Evolutionary conservation across 495 filamentous ascomycete genomes (phyloP), one percentile per base, ranked within the genome.

Genomic region (Bryoglossum gracile): DNA sequence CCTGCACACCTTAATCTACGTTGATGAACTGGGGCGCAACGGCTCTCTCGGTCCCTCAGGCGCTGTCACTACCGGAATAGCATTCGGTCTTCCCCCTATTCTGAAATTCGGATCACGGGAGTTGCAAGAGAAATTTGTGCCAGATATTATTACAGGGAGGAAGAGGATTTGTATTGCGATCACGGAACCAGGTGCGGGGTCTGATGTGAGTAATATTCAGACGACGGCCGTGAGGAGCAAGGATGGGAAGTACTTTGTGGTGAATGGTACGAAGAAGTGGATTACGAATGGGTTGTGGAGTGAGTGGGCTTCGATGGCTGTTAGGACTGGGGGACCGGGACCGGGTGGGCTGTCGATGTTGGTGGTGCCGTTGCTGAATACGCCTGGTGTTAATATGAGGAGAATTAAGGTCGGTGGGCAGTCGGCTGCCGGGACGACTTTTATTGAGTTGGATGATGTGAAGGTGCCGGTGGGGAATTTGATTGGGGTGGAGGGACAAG

Each of bases 221-320:
- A 86, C 83, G 1, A 84, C 77, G 2, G 86, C 86, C 2, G 65
- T 62, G 4, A 84, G 81, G 64, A 76, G 69, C 3, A 60, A 64
- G 14, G 80, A 84, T 51, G 82, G 83, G 25, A 77, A 76, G 54
- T 65, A 78, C 55, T 90, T 84, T 50, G 71, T 88, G 25, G 61
- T 90, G 24, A 88, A 86, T 45, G 86, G 86, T 24, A 72, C 71
- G 0, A 90, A 90, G 73, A 90, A 90, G 69, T 90, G 86, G 55
- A 86, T 86, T 55, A 87, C 84, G 0, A 89, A 87, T 58, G 84
- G 83, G 8, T 81, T 87, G 52, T 88, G 82, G 83, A 71, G 80
- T 4, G 77, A 86, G 50, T 84, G 82, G 59, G 70, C 76, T 10
- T 76, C 75, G 32, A 88, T 85, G 77, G 84, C 83, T 3, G 85